Conservation (phyloP, 805 yeast genomes). For the Maudiozyma bulderi region DNA sequence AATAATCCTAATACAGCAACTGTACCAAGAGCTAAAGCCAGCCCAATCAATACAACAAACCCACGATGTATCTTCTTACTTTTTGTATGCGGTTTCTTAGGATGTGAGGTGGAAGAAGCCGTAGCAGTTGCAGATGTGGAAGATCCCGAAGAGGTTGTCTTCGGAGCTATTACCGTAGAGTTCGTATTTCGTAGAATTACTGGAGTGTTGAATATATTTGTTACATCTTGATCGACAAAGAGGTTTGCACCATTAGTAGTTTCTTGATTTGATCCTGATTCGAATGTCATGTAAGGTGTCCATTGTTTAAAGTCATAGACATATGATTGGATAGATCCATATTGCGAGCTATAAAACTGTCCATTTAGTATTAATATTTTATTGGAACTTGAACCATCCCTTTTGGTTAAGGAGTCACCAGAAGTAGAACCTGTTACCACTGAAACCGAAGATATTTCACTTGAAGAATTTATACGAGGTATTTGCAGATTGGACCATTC, state of each 20-base stretch:
- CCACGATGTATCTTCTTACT: slow-evolving; percentile 37
- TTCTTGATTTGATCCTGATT: neutral
- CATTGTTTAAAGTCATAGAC: slow-evolving; percentile 19
- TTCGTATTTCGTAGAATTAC: slow-evolving; percentile 9
- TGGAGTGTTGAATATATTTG: slow-evolving; percentile 25
- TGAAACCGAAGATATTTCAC: slow-evolving; percentile 1
- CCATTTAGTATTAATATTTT: slow-evolving; percentile 31
- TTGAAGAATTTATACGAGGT: slow-evolving; percentile 4
- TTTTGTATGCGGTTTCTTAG: slow-evolving; percentile 5
- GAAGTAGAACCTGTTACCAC: neutral
- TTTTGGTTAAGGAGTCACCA: neutral
- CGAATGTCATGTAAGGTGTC: slow-evolving; percentile 15
- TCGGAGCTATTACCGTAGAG: slow-evolving; percentile 6
- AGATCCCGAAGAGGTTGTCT: slow-evolving; percentile 4
- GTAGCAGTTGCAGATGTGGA: slow-evolving; percentile 8
- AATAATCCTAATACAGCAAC: slow-evolving; percentile 34
- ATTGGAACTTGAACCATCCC: neutral
- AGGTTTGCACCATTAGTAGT: slow-evolving; percentile 6
- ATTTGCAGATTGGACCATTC: slow-evolving; percentile 6
- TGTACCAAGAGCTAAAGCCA: slow-evolving; percentile 56
- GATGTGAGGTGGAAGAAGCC: slow-evolving; percentile 8
- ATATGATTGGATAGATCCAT: slow-evolving; percentile 20
- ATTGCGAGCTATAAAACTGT: slow-evolving; percentile 28
- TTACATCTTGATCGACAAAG: slow-evolving; percentile 31
- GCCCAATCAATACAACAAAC: slow-evolving; percentile 56